Conservation (phyloP, 2,329 filamentous ascomycete species). For the Fusarium tuaranense region DNA sequence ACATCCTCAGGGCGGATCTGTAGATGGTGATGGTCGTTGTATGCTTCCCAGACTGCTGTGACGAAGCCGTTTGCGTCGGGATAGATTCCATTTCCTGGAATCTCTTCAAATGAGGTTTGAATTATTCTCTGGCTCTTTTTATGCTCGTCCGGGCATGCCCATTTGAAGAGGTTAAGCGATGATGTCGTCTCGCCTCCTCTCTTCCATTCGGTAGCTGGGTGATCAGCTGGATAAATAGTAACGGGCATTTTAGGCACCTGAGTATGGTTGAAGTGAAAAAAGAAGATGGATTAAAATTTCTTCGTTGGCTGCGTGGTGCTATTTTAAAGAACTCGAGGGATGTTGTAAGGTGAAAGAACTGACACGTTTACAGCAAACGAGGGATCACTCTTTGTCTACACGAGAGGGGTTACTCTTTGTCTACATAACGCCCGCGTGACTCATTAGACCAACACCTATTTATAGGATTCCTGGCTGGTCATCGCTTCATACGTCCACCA, state of each 20-base stretch:
- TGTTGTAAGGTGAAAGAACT: not conserved
- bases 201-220: not conserved
- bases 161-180: not conserved
- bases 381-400: not conserved
- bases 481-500: not conserved
- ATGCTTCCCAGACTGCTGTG: constrained; percentile 52
- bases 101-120: not conserved
- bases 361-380: not conserved
- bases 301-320: not conserved
- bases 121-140: not conserved
- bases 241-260: not conserved
- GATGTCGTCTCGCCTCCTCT: not conserved
- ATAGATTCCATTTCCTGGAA: not conserved
- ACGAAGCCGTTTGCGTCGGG: constrained; percentile 53
- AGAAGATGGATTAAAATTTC: not conserved
- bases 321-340: not conserved
- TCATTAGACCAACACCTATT: too few relatives aligned
- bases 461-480: not conserved
- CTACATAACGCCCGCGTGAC: too few relatives aligned
- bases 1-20: constrained; percentile 63
- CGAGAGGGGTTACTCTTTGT: too few relatives aligned
- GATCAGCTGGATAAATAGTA: not conserved
- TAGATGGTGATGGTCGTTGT: constrained; percentile 58
- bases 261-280: not conserved
- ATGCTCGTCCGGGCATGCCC: not conserved